A percentile compares a stretch with the other conserved stretches of the same genome.
Evolutionary conservation across 139 green algal genomes (phyloP).

Genomic region (Haematococcus sp.): DNA sequence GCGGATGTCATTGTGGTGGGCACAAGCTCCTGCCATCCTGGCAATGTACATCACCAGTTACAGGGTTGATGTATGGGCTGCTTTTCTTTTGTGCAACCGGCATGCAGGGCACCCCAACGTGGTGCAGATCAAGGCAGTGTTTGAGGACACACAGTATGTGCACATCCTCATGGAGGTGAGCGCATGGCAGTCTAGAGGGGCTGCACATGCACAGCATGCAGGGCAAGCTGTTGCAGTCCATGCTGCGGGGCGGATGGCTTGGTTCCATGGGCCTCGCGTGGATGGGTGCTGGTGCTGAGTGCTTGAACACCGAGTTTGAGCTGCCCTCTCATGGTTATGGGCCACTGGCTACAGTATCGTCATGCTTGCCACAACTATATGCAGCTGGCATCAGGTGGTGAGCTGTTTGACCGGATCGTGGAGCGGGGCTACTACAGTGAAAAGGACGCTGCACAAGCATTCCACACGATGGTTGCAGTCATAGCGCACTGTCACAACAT

Average conservation of each 20-base stretch:
- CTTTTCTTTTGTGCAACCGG: too few relatives aligned
- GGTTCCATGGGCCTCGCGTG: not conserved
- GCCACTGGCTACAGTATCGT: not conserved
- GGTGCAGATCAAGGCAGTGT: slow-evolving; percentile 2
- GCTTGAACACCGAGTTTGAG: not conserved
- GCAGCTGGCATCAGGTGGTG: slow-evolving; percentile 73
- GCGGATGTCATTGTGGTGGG: too few relatives aligned
- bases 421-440: slow-evolving; percentile 60
- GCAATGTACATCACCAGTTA: too few relatives aligned
- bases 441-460: slow-evolving; percentile 38
- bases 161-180: slow-evolving; percentile 12
- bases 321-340: not conserved
- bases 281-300: not conserved
- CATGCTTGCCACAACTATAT: slow-evolving; percentile 13
- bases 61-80: too few relatives aligned
- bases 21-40: too few relatives aligned
- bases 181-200: not conserved
- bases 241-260: too few relatives aligned
- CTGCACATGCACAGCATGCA: slow-evolving; percentile 3
- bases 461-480: slow-evolving; percentile 65
- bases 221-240: not conserved
- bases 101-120: slow-evolving; percentile 4
- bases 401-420: slow-evolving; percentile 95
- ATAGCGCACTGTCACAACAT: slow-evolving; percentile 90
- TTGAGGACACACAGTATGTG: slow-evolving; percentile 6